Evolutionary conservation across 2,329 filamentous ascomycete genomes (phyloP), one percentile per base, ranked within the genome.

Genomic region (Epichloe sylvatica): DNA sequence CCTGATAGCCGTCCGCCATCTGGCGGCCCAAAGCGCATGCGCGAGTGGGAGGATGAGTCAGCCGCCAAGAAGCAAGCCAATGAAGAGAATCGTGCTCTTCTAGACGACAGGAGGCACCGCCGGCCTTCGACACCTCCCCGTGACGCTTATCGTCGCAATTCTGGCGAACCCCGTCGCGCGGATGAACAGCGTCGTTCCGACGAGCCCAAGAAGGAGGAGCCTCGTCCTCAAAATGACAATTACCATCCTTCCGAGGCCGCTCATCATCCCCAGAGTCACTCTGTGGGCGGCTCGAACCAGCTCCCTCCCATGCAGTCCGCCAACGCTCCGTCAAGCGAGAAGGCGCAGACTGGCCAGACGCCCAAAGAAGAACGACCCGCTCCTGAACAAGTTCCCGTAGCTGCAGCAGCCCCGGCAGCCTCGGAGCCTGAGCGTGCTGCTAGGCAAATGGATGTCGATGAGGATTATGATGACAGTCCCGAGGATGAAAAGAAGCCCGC

Each of bases 371-470:
- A 88, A 52, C 72, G 76, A 11, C 65, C 71, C 36, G 67, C 74
- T 46, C 64, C 56, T 19, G 64, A 67, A 49, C 63, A 64, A 49
- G 62, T 69, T 19, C 62, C 67, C 38, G 59, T 71, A 25, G 70
- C 72, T 34, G 68, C 76, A 30, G 66, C 75, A 2, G 71, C 75
- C 21, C 70, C 75, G 19, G 66, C 54, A 2, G 51, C 74, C 17
- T 82, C 81, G 51, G 91, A 97, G 68, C 86, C 89, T 9, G 81
- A 85, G 64, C 72, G 81, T 48, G 89, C 92, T 35, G 88, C 89
- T 19, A 78, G 92, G 21, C 94, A 94, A 67, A 94, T 98, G 80
- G 91, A 97, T 6, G 86, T 97, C 19, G 90, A 98, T 57, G 92
- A 98, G 64, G 86, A 97, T 64, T 97, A 98, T 60, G 91, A 97